Conservation (phyloP, 148 eudicot genomes). For the Chenopodium formosanum region DNA sequence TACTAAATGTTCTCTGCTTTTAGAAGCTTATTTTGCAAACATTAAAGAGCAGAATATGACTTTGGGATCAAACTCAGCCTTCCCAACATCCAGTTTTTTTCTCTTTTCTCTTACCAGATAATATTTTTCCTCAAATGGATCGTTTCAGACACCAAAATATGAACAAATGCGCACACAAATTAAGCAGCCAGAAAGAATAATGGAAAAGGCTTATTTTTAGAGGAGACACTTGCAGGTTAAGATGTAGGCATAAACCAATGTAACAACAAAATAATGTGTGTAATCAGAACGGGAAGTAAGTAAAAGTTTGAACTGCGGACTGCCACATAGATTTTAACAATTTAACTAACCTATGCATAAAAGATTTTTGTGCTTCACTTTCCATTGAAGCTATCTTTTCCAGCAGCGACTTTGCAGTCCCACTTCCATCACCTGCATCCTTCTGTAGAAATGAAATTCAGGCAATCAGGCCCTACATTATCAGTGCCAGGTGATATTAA, state of each 20-base stretch:
- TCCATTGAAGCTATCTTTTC: conserved; percentile 85
- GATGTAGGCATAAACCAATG: background rate
- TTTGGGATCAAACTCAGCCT: background rate
- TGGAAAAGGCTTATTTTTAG: background rate
- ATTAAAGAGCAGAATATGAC: background rate
- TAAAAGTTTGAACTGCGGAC: background rate
- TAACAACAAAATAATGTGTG: no score
- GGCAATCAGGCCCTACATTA: background rate
- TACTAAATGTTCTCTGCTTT: background rate
- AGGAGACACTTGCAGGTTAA: background rate
- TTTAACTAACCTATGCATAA: conserved; percentile 86
- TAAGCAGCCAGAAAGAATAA: background rate
- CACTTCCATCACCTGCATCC: conserved; percentile 82
- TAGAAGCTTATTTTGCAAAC: background rate
- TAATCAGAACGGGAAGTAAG: no score
- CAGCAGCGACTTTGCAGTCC: conserved; percentile 74
- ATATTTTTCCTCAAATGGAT: background rate
- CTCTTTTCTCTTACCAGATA: background rate
- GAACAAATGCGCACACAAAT: background rate
- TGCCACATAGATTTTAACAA: background rate
- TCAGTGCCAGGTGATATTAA: conserved; percentile 13
- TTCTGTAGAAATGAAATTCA: conserved; percentile 27
- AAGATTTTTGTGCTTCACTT: conserved; percentile 96
- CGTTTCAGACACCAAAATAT: background rate
- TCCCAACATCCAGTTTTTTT: background rate